Percentiles rank a stretch among this genome's conserved stretches.
These are phyloP conservation scores for Selenicereus undatus DNA, from an alignment of 148 eudicot species.

Conservation along the genomic window DNA sequence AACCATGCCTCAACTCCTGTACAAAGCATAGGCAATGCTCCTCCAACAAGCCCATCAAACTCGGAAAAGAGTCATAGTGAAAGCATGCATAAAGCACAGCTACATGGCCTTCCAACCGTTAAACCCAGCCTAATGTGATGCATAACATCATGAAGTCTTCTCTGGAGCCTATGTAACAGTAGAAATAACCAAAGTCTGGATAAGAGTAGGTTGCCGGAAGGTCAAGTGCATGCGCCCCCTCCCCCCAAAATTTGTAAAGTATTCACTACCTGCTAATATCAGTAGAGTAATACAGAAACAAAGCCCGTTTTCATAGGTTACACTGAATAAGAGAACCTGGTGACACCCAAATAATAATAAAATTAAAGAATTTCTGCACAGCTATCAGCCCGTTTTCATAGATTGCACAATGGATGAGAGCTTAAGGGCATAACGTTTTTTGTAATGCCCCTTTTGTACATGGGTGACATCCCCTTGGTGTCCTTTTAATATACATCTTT, in stretches of 20 bases:
- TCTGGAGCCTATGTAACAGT: neutral
- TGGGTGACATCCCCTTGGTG: too few species aligned
- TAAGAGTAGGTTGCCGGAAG: neutral
- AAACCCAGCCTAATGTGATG: neutral
- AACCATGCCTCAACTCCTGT: neutral
- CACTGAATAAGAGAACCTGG: neutral
- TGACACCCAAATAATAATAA: neutral
- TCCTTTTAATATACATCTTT: too few species aligned
- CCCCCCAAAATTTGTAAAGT: neutral
- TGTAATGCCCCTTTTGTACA: too few species aligned
- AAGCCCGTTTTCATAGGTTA: neutral
- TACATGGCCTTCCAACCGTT: neutral
- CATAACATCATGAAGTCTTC: neutral
- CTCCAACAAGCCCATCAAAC: neutral
- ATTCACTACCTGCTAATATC: neutral
- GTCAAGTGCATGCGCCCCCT: neutral
- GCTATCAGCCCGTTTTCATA: too few species aligned
- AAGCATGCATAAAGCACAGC: too few species aligned
- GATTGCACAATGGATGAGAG: too few species aligned
- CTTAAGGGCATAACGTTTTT: too few species aligned
- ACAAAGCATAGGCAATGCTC: neutral
- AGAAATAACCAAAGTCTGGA: neutral
- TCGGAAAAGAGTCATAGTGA: neutral
- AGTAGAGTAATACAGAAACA: neutral
- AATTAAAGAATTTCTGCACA: neutral